Percentiles rank a stretch among this genome's conserved stretches.
Conservation (phyloP, 257 asterid genomes). For the Salvia hispanica region DNA sequence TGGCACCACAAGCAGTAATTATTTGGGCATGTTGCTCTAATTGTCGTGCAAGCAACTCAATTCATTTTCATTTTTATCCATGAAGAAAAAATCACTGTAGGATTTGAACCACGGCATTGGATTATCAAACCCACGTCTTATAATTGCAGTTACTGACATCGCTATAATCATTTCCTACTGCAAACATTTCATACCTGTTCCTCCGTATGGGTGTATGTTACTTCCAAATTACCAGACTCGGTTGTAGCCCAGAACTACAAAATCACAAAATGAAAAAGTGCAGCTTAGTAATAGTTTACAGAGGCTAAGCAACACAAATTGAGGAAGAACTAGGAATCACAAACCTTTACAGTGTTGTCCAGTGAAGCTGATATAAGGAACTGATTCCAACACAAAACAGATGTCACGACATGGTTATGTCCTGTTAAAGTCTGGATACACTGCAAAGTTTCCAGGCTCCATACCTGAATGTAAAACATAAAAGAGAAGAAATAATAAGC, state of each 20-base stretch:
- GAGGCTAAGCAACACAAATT: conserved; percentile 3
- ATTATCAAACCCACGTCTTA: neutral
- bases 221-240: conserved; percentile 85
- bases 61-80: too few relatives aligned
- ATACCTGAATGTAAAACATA: conserved; percentile 58
- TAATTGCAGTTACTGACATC: neutral
- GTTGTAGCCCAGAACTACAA: conserved; percentile 85
- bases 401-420: conserved; percentile 88
- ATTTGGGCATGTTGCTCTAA: neutral
- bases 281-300: neutral
- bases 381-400: conserved; percentile 97
- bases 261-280: conserved; percentile 22
- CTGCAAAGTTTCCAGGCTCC: conserved; percentile 92
- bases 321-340: conserved; percentile 12
- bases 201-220: conserved; percentile 77
- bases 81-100: too few relatives aligned
- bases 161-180: conserved; percentile 7
- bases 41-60: too few relatives aligned
- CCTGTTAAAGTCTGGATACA: conserved; percentile 79
- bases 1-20: too few relatives aligned
- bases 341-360: conserved; percentile 86
- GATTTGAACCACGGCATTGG: too few relatives aligned
- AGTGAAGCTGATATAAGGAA: conserved; percentile 93
- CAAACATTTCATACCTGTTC: conserved; percentile 64
- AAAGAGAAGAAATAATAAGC: conserved; percentile 11